Evolutionary conservation across 1,284 basidiomycete species (phyloP).

Genomic region (Malassezia japonica): DNA sequence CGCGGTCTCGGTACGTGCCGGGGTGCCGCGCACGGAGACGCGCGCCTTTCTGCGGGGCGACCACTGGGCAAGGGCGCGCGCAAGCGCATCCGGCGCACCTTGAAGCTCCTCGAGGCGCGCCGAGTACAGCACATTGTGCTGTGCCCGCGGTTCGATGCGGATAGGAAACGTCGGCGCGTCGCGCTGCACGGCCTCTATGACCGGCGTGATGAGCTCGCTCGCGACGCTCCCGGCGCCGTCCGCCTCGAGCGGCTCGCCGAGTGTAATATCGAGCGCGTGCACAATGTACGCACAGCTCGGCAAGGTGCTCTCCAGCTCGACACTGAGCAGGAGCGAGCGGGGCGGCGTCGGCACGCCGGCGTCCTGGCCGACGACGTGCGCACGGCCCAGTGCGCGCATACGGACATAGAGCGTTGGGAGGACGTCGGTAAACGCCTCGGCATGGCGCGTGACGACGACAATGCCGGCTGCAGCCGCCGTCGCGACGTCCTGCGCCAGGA

Average conservation of each 20-base stretch:
- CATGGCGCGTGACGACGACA: neutral
- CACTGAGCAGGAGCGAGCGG: constrained; percentile 20
- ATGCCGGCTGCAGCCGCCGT: neutral
- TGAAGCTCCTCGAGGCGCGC: neutral
- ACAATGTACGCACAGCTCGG: neutral
- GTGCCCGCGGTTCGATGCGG: neutral
- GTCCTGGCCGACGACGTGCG: neutral
- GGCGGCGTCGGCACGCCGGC: neutral
- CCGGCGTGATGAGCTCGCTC: neutral
- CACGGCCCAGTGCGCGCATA: constrained; percentile 23
- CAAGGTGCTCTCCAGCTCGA: constrained; percentile 27
- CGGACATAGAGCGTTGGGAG: constrained; percentile 11
- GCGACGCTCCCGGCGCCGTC: neutral
- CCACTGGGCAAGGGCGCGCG: neutral
- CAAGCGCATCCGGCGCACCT: neutral
- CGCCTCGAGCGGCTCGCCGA: neutral
- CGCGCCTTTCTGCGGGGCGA: neutral
- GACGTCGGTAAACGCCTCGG: neutral
- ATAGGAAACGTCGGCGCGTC: neutral
- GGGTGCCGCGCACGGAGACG: constrained; percentile 5
- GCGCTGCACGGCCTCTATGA: neutral
- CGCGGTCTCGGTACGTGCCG: neutral
- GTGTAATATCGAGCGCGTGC: neutral
- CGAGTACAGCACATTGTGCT: constrained; percentile 13
- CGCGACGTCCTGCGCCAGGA: constrained; percentile 1